Conservation (phyloP, 768 basidiomycete species). For the Agaricus subrufescens region DNA sequence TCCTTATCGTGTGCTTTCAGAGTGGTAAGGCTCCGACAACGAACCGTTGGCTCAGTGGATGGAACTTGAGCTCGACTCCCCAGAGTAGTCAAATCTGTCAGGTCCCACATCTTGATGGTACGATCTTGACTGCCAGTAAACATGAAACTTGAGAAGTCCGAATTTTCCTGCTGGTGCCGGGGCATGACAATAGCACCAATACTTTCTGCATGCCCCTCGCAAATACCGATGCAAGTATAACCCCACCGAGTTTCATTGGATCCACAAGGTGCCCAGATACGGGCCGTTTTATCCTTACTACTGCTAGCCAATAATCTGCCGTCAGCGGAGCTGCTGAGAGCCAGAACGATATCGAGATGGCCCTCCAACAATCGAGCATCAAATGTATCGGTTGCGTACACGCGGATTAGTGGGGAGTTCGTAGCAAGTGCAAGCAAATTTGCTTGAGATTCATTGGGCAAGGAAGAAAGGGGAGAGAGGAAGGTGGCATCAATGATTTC, state of each 20-base stretch:
- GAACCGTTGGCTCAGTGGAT: constrained; percentile 24
- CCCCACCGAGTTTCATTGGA: constrained; percentile 28
- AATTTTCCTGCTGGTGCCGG: constrained; percentile 35
- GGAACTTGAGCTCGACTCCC: constrained; percentile 21
- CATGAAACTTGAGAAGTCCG: constrained; percentile 54
- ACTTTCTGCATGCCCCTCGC: constrained; percentile 93
- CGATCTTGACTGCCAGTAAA: constrained; percentile 97
- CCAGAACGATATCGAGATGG: constrained; percentile 89
- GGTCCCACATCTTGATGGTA: constrained; percentile 98
- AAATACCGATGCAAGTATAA: constrained; percentile 79
- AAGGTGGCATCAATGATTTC: constrained; percentile 91
- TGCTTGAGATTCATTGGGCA: constrained; percentile 33
- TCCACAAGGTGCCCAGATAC: constrained; percentile 66
- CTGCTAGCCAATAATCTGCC: constrained; percentile 82
- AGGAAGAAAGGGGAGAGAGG: constrained; percentile 40
- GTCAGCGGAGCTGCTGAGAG: constrained; percentile 63
- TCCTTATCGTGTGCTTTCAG: constrained; percentile 96
- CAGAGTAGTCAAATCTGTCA: constrained; percentile 76
- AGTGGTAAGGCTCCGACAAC: constrained; percentile 76
- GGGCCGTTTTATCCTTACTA: constrained; percentile 86
- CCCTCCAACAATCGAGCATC: constrained; percentile 86
- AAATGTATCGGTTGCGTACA: constrained; percentile 73
- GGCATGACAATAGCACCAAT: constrained; percentile 87
- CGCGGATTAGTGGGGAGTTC: constrained; percentile 90
- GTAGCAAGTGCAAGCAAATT: constrained; percentile 91